A percentile compares a stretch with the other conserved stretches of the same genome.
phyloP scores from a whole-genome alignment of 257 asterid genomes.

The Solanum chiquidenum region DNA sequence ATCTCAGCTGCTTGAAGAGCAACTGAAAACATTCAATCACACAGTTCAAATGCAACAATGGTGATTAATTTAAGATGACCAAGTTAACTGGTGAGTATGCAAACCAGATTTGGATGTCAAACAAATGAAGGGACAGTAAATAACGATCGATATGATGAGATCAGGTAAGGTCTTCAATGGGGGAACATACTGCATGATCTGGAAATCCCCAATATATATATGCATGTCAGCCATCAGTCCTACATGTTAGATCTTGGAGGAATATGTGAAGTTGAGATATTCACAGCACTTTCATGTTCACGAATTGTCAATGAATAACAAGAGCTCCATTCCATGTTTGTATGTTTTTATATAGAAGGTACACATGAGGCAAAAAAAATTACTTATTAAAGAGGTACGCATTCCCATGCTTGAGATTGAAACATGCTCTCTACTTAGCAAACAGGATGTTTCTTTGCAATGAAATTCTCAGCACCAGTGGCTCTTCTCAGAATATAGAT shows the following conservation, averaged over 20 bases:
- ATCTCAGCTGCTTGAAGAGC: not conserved
- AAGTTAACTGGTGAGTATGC: not conserved
- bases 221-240: not conserved
- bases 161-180: not conserved
- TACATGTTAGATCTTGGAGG: not conserved
- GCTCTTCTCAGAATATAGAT: not conserved
- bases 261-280: not conserved
- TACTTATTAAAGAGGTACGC: not conserved
- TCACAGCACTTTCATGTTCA: not conserved
- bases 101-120: not conserved
- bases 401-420: not conserved
- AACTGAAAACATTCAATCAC: not conserved
- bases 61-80: not conserved
- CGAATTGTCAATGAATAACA: not conserved
- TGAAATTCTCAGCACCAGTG: not conserved
- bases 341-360: not conserved
- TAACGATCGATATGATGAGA: not conserved
- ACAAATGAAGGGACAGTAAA: not conserved
- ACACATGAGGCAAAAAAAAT: not conserved
- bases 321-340: not conserved
- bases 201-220: not conserved
- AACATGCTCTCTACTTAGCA: not conserved
- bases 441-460: not conserved
- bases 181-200: not conserved
- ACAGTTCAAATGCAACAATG: not conserved